These are phyloP conservation scores for Cercospora citrullina DNA, from an alignment of 2,329 filamentous ascomycete genomes.

Conservation along the genomic window DNA sequence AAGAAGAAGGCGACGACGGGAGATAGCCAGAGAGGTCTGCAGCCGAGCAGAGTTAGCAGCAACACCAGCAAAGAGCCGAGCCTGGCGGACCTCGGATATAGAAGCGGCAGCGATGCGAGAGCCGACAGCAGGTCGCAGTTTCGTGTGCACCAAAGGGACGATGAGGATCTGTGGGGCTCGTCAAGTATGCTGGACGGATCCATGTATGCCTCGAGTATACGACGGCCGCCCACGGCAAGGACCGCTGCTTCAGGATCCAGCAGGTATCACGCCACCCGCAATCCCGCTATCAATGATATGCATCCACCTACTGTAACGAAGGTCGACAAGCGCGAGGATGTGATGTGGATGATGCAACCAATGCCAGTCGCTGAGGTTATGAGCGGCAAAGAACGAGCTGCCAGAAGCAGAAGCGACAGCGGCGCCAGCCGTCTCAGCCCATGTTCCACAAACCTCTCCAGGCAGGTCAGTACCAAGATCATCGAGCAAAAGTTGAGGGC, in stretches of 20 bases:
- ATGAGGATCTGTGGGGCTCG: constrained; percentile 81
- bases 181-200: constrained; percentile 27
- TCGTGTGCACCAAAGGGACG: constrained; percentile 79
- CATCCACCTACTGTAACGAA: constrained; percentile 52
- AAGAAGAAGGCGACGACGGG: constrained; percentile 44
- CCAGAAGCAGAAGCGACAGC: constrained; percentile 57
- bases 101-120: constrained; percentile 32
- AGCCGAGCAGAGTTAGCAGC: constrained; percentile 46
- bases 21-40: constrained; percentile 21
- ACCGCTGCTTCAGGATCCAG: constrained; percentile 28
- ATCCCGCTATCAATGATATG: constrained; percentile 69
- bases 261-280: constrained; percentile 36
- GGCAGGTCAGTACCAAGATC: constrained; percentile 43
- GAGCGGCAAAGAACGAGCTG: constrained; percentile 76
- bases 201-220: constrained; percentile 32
- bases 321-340: constrained; percentile 55
- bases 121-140: constrained; percentile 66
- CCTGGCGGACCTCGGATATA: constrained; percentile 26
- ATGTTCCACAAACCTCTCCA: constrained; percentile 26
- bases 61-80: constrained; percentile 44
- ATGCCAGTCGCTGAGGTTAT: constrained; percentile 88
- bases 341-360: constrained; percentile 89
- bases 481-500: constrained; percentile 37
- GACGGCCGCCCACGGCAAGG: constrained; percentile 39
- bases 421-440: constrained; percentile 42